phyloP scores from a whole-genome alignment of 164 flowering plant species.

The Cinnamomum micranthum region DNA sequence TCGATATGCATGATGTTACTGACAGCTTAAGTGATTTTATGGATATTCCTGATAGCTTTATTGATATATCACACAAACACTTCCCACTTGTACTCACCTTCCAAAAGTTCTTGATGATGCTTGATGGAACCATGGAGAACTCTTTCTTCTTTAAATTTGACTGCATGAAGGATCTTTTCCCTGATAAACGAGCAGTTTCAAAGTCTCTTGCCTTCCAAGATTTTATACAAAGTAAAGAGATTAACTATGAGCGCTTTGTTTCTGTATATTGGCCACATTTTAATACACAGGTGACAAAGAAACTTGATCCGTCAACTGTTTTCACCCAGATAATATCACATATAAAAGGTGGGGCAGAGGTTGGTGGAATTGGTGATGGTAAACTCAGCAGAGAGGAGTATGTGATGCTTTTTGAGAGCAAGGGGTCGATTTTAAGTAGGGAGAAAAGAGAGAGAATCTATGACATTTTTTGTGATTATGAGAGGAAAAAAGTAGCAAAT shows the following conservation, averaged over 20 bases:
- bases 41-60: constrained; percentile 58
- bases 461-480: constrained; percentile 54
- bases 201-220: constrained; percentile 42
- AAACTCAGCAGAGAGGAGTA: constrained; percentile 44
- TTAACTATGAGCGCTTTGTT: constrained; percentile 50
- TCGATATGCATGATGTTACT: constrained; percentile 38
- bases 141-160: constrained; percentile 61
- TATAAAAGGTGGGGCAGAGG: constrained; percentile 57
- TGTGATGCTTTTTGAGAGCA: constrained; percentile 37
- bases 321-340: constrained; percentile 74
- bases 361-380: constrained; percentile 26
- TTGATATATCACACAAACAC: constrained; percentile 29
- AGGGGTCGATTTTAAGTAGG: constrained; percentile 38
- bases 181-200: constrained; percentile 14
- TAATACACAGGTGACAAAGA: constrained; percentile 39
- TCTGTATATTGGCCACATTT: constrained; percentile 77
- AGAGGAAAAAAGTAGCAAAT: constrained; percentile 44
- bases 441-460: constrained; percentile 48
- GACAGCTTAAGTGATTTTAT: constrained; percentile 30
- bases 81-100: constrained; percentile 78
- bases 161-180: constrained; percentile 19
- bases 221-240: constrained; percentile 48
- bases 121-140: constrained; percentile 54
- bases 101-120: constrained; percentile 72
- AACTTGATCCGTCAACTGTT: constrained; percentile 58